Percentiles rank a stretch among this genome's conserved stretches.
Evolutionary conservation across 345 rosid species (phyloP).

Genomic region (Heritiera littoralis): DNA sequence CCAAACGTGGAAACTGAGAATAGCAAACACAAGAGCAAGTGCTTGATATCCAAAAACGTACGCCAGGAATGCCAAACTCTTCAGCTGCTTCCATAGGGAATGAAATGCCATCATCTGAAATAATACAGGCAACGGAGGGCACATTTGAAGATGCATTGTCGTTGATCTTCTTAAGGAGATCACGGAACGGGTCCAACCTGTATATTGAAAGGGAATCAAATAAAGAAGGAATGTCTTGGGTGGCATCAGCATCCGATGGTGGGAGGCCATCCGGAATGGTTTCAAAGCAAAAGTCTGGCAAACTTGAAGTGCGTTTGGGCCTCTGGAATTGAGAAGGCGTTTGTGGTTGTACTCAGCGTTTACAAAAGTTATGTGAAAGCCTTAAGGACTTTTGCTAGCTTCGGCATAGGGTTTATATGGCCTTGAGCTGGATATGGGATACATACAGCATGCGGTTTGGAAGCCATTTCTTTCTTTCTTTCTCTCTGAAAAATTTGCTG

Average conservation of each 20-base stretch:
- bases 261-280: conserved; percentile 1
- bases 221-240: conserved; percentile 20
- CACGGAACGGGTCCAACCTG: conserved; percentile 29
- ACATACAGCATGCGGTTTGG: conserved; percentile 32
- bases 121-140: no score
- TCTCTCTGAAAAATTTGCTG: no score
- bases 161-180: conserved; percentile 24
- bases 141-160: not conserved
- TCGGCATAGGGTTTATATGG: conserved; percentile 34
- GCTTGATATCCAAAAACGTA: no score
- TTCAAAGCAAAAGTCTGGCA: conserved; percentile 6
- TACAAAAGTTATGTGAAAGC: conserved; percentile 31
- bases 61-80: no score
- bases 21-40: no score
- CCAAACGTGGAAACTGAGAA: no score
- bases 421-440: conserved; percentile 43
- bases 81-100: no score
- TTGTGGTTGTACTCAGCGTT: not conserved
- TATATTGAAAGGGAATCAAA: conserved; percentile 14
- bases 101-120: no score
- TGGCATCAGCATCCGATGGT: not conserved
- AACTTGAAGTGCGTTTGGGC: not conserved
- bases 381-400: conserved; percentile 38
- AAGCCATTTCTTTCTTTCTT: not conserved
- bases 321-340: not conserved